Percentiles rank a stretch among this genome's conserved stretches.
These are phyloP conservation scores for Schizosaccharomyces octosporus DNA, from an alignment of 805 yeast species.

Conservation along the genomic window DNA sequence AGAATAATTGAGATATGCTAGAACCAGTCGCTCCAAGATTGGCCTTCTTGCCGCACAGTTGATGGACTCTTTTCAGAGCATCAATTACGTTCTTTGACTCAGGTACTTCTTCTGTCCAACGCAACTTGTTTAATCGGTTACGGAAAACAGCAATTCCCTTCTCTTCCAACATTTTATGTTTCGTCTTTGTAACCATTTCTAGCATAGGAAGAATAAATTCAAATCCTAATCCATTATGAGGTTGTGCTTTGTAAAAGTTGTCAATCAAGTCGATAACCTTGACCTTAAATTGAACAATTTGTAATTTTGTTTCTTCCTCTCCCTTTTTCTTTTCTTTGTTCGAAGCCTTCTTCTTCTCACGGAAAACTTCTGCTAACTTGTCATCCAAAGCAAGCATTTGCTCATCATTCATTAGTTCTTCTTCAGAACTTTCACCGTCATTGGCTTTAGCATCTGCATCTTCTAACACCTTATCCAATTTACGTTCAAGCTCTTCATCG, in stretches of 20 bases:
- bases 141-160: not conserved
- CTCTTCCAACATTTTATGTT: constrained; percentile 8
- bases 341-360: constrained; percentile 51
- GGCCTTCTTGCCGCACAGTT: not conserved
- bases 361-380: constrained; percentile 59
- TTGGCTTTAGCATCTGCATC: constrained; percentile 1
- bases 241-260: constrained; percentile 26
- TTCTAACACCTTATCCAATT: not conserved
- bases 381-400: constrained; percentile 87
- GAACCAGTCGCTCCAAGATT: not conserved
- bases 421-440: constrained; percentile 16
- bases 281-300: constrained; percentile 53
- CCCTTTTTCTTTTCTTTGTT: constrained; percentile 35
- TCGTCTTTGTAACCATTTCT: constrained; percentile 35
- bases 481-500: constrained; percentile 9
- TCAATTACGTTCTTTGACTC: not conserved
- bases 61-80: not conserved
- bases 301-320: constrained; percentile 54
- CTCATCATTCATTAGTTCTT: constrained; percentile 82
- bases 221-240: constrained; percentile 17
- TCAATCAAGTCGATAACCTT: constrained; percentile 60
- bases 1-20: not conserved
- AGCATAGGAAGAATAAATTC: constrained; percentile 30
- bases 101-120: not conserved
- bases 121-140: not conserved